These are phyloP conservation scores for Spathaspora boniae DNA, from an alignment of 805 yeast species.

Conservation along the genomic window DNA sequence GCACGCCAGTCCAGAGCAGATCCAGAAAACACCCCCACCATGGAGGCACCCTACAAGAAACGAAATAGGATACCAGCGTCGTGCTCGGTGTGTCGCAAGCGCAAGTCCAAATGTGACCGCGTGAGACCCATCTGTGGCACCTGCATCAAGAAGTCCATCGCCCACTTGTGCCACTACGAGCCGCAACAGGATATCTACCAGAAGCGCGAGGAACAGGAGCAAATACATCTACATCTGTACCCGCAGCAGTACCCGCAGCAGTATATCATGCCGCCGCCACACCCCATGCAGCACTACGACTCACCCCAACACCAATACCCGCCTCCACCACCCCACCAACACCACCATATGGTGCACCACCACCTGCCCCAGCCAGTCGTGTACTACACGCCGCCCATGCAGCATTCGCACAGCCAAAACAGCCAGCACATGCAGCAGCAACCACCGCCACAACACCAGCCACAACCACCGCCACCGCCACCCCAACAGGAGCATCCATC, in stretches of 20 bases:
- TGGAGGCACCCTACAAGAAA: constrained; percentile 28
- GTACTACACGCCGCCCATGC: not conserved
- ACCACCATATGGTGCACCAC: constrained; percentile 4
- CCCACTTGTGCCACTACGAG: constrained; percentile 40
- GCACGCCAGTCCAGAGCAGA: no score
- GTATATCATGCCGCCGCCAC: constrained; percentile 1
- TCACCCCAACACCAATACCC: constrained; percentile 7
- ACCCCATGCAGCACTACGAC: not conserved
- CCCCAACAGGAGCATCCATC: constrained; percentile 2
- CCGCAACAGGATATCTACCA: constrained; percentile 14
- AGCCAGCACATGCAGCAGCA: constrained; percentile 3
- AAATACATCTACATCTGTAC: not conserved
- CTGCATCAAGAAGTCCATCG: constrained; percentile 40
- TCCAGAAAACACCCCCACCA: no score
- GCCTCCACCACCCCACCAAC: constrained; percentile 4
- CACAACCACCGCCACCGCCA: constrained; percentile 5
- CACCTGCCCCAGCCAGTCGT: not conserved
- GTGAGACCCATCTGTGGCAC: constrained; percentile 41
- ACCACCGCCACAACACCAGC: constrained; percentile 4
- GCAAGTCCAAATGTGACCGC: constrained; percentile 42
- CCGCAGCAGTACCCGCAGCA: not conserved
- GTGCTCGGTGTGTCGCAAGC: constrained; percentile 42
- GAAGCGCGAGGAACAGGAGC: constrained; percentile 9
- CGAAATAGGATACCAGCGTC: constrained; percentile 41
- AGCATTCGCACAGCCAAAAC: not conserved